A percentile compares a stretch with the other conserved stretches of the same genome.
Conservation (phyloP, 352 stramenopile genomes). For the Elongisporangium undulatum region DNA sequence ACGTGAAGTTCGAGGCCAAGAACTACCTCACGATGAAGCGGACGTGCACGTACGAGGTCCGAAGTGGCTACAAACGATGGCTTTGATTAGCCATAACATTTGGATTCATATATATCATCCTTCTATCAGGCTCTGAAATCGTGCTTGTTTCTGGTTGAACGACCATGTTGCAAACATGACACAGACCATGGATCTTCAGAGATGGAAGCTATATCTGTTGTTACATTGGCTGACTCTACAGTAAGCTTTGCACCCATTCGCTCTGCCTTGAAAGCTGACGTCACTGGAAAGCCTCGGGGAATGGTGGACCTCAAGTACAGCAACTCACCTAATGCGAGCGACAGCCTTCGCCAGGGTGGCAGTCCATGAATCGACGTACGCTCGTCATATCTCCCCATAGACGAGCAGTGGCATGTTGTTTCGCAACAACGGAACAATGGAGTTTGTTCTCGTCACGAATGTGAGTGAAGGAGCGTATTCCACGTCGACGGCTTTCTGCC, state of each 20-base stretch:
- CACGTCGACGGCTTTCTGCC: too few relatives aligned
- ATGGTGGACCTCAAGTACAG: too few relatives aligned
- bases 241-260: too few relatives aligned
- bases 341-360: conserved; percentile 4
- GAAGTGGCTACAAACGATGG: conserved; percentile 50
- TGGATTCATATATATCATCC: not conserved
- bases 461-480: too few relatives aligned
- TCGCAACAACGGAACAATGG: conserved; percentile 38
- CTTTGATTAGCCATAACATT: conserved; percentile 26
- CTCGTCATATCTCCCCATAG: conserved; percentile 16
- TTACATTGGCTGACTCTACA: too few relatives aligned
- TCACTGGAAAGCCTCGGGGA: too few relatives aligned
- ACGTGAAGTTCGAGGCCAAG: conserved; percentile 46
- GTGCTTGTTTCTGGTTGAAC: too few relatives aligned
- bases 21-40: conserved; percentile 42
- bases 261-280: too few relatives aligned
- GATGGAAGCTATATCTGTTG: too few relatives aligned
- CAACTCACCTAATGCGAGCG: conserved; percentile 20
- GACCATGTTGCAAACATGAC: too few relatives aligned
- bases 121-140: too few relatives aligned
- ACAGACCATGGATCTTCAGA: too few relatives aligned
- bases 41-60: conserved; percentile 46
- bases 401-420: conserved; percentile 29
- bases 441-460: conserved; percentile 35
- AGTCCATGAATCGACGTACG: conserved; percentile 11